These are phyloP conservation scores for Botryosphaeria dothidea DNA, from an alignment of 2,329 filamentous ascomycete genomes.

Conservation along the genomic window DNA sequence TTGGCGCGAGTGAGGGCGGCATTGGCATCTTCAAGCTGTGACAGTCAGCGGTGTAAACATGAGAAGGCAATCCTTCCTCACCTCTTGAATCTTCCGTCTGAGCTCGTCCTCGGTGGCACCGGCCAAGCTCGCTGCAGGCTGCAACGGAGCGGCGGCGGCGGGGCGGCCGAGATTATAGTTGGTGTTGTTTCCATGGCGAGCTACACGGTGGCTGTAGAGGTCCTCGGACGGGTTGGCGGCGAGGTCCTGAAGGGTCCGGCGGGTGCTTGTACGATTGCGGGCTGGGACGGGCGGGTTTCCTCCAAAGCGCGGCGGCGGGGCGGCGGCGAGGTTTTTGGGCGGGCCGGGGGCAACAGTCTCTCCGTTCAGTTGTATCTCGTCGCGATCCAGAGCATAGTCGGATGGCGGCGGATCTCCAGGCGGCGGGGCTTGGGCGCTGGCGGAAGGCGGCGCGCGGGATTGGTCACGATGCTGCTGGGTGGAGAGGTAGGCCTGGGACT, in stretches of 20 bases:
- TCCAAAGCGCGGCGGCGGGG: background rate
- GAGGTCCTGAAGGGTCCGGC: background rate
- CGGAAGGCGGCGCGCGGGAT: background rate
- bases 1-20: constrained; percentile 39
- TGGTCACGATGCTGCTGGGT: constrained; percentile 41
- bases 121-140: constrained; percentile 19
- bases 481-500: constrained; percentile 44
- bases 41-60: background rate
- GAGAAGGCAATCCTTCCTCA: background rate
- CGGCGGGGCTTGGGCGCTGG: constrained; percentile 4
- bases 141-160: background rate
- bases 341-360: constrained; percentile 2
- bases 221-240: background rate
- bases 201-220: background rate
- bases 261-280: background rate
- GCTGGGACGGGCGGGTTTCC: background rate
- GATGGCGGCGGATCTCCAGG: constrained; percentile 21
- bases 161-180: background rate
- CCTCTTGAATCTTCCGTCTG: constrained; percentile 27
- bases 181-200: background rate
- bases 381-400: constrained; percentile 41
- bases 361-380: constrained; percentile 49
- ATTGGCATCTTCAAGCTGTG: background rate
- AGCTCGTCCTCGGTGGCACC: constrained; percentile 30
- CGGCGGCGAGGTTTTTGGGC: background rate